A percentile compares a stretch with the other conserved stretches of the same genome.
Conservation (phyloP, 495 filamentous ascomycete species). For the Penicillium cataractarum region DNA sequence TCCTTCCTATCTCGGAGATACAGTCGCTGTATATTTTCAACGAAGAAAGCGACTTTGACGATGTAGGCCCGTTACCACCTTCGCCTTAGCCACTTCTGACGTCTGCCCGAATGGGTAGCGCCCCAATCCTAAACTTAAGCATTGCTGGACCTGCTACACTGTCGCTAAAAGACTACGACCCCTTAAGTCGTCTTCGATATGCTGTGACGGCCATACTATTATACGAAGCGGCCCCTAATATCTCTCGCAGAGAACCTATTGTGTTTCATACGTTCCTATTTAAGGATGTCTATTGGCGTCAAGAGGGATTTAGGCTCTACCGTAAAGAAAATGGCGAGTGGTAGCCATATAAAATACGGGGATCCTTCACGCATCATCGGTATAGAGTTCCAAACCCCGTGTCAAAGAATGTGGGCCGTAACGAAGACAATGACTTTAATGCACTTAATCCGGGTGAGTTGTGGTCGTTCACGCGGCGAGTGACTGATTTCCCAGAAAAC, state of each 20-base stretch:
- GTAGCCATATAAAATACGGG: background rate
- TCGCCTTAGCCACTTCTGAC: background rate
- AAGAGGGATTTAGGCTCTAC: constrained; percentile 11
- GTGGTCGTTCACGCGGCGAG: constrained; percentile 8
- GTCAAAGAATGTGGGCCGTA: background rate
- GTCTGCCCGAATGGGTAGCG: background rate
- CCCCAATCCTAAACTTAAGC: constrained; percentile 7
- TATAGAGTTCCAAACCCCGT: background rate
- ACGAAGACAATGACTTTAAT: background rate
- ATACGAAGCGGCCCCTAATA: constrained; percentile 4
- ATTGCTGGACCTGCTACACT: constrained; percentile 6
- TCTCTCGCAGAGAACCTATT: background rate
- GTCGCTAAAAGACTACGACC: constrained; percentile 5
- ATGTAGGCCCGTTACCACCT: constrained; percentile 4
- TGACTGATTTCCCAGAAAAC: constrained; percentile 12
- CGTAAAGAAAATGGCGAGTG: background rate
- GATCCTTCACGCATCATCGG: background rate
- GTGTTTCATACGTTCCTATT: constrained; percentile 7
- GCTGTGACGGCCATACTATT: constrained; percentile 9
- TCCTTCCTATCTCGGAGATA: background rate
- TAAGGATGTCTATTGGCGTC: background rate
- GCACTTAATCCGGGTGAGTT: constrained; percentile 6
- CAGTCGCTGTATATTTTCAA: background rate
- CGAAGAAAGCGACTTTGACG: constrained; percentile 9
- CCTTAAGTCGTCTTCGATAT: background rate